phyloP scores from a whole-genome alignment of 805 yeast species.

The Wickerhamomyces bovis region DNA sequence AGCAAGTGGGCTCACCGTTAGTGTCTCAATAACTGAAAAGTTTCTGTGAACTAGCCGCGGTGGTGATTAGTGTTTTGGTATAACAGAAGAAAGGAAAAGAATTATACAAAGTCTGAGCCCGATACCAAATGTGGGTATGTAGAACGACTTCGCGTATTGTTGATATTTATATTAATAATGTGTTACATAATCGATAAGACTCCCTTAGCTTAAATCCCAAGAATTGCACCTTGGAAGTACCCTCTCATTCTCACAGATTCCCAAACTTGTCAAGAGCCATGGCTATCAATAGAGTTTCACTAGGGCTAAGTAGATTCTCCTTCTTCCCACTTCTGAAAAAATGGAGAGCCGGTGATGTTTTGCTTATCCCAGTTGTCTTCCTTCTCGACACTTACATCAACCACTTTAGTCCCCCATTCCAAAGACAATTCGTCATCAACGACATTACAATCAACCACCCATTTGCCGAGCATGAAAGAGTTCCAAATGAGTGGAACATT shows the following conservation, averaged over 20 bases:
- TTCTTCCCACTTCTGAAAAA: constrained; percentile 22
- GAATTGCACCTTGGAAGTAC: not conserved
- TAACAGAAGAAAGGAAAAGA: not conserved
- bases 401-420: constrained; percentile 49
- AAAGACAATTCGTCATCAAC: constrained; percentile 69
- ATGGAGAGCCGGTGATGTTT: constrained; percentile 35
- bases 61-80: too few species aligned
- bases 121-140: too few species aligned
- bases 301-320: constrained; percentile 21
- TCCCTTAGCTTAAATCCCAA: too few species aligned
- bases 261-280: constrained; percentile 3
- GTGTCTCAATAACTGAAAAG: too few species aligned
- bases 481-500: constrained; percentile 49
- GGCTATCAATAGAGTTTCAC: constrained; percentile 23
- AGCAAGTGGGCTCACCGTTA: too few species aligned
- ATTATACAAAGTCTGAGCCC: not conserved
- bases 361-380: constrained; percentile 27
- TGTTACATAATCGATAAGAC: not conserved
- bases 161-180: too few species aligned
- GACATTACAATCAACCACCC: constrained; percentile 82
- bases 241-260: not conserved
- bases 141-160: not conserved
- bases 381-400: constrained; percentile 29
- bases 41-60: not conserved
- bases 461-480: constrained; percentile 67